phyloP scores from a whole-genome alignment of 306 rosid genomes.

The Delonix regia region DNA sequence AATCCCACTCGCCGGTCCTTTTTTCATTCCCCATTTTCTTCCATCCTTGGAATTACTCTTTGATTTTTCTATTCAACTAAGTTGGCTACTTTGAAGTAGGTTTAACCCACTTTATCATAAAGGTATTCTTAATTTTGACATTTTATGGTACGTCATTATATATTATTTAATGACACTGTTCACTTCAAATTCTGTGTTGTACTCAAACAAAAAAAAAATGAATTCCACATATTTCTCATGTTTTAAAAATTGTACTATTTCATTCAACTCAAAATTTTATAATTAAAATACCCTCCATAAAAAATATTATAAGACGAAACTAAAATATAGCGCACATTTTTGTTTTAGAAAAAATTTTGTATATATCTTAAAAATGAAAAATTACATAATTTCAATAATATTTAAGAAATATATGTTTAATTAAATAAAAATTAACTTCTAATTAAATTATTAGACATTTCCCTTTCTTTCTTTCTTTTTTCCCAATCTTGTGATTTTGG shows the following conservation, averaged over 20 bases:
- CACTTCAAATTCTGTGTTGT: background rate
- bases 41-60: conserved; percentile 30
- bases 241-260: too few relatives aligned
- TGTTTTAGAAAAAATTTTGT: too few relatives aligned
- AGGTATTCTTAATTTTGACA: background rate
- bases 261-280: too few relatives aligned
- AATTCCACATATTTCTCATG: background rate
- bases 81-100: background rate
- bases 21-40: conserved; percentile 25
- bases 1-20: conserved; percentile 27
- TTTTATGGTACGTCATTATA: background rate
- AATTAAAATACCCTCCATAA: too few relatives aligned
- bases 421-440: too few relatives aligned
- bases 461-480: background rate
- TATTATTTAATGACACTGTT: too few relatives aligned
- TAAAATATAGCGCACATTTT: too few relatives aligned
- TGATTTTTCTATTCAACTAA: conserved; percentile 31
- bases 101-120: conserved; percentile 9
- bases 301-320: too few relatives aligned
- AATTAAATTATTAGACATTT: background rate
- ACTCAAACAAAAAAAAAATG: background rate
- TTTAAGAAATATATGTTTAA: too few relatives aligned
- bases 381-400: too few relatives aligned
- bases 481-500: too few relatives aligned
- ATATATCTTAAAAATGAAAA: too few relatives aligned